Evolutionary conservation across 2,329 filamentous ascomycete species (phyloP).

Genomic region (Zymoseptoria crescenta): DNA sequence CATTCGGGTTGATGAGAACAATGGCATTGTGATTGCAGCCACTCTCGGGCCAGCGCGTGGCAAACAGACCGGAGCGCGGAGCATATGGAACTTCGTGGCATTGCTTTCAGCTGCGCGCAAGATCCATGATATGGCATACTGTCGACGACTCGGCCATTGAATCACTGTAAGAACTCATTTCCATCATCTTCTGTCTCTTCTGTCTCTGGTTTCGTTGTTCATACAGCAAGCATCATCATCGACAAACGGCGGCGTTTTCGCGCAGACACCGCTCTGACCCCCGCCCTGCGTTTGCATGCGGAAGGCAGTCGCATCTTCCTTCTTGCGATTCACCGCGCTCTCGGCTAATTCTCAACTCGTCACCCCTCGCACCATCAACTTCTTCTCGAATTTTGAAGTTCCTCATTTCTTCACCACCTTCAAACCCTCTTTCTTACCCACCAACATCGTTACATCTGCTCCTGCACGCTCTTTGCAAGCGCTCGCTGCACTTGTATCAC

Average conservation of each 20-base stretch:
- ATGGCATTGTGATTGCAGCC: conserved; percentile 6
- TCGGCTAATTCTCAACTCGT: not conserved
- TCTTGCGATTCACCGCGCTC: not conserved
- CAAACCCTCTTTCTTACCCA: not conserved
- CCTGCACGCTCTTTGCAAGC: not conserved
- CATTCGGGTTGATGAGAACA: not conserved
- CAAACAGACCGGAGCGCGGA: not conserved
- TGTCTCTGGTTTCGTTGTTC: not conserved
- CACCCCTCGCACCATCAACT: not conserved
- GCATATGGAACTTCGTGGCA: not conserved
- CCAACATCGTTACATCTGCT: not conserved
- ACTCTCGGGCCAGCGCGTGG: conserved; percentile 11
- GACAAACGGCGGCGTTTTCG: conserved; percentile 8
- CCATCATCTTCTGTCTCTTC: conserved; percentile 1
- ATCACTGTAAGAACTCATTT: not conserved
- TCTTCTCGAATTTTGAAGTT: not conserved
- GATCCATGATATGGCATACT: not conserved
- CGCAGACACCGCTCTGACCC: not conserved
- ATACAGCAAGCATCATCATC: conserved; percentile 1
- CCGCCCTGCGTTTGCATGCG: not conserved
- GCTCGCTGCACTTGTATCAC: not conserved
- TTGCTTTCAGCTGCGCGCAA: not conserved
- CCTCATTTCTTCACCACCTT: not conserved
- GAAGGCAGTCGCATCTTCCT: not conserved
- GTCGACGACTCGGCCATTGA: not conserved